Evolutionary conservation across 2,329 filamentous ascomycete species (phyloP), one percentile per base, ranked within the genome.

Genomic region (Aspergillus viridinutans): DNA sequence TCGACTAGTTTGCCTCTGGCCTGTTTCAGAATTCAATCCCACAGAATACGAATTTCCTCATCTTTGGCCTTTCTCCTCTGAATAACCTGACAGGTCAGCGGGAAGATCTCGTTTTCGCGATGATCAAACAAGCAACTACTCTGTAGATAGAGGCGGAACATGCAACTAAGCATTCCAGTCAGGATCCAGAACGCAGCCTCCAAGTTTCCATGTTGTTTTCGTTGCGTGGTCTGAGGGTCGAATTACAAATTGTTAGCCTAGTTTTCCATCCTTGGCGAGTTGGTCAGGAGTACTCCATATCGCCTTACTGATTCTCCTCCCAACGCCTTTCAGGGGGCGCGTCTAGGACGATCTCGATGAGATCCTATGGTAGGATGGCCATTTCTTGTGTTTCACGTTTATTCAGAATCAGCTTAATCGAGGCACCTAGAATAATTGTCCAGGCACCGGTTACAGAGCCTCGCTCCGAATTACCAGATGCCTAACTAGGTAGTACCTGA

Each of bases 291-390:
- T 45, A 17, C 29, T 12, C 28, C 28, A 14, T 35, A 17, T 35
- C 12, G 32, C 12, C 32, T 35, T 35, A 14, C 10, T 21, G 42
- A 54, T 38, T n/a, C 52, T 29, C 52, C 42, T 47, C 3, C 21
- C 17, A 53, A 53, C 56, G 49, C 23, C 47, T 52, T 50, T 51
- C 53, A 60, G 58, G 58, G 58, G 58, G 56, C 43, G 50, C 47
- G 50, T 49, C 42, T 54, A 25, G 50, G 50, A 32, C n/a, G 26
- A 50, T 53, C 43, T 47, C 43, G 43, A 47, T 26, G 12, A 23
- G 5, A 38, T 47, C 12, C 42, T 20, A 47, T 26, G 43, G 21
- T 14, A 47, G 12, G 12, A 23, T 47, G 21, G 49, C 45, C 51
- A 26, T 40, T 54, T 7, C 17, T 49, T 40, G 8, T 49, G 45